These are phyloP conservation scores for Diplodia mutila DNA, from an alignment of 2,329 filamentous ascomycete genomes.

Conservation along the genomic window DNA sequence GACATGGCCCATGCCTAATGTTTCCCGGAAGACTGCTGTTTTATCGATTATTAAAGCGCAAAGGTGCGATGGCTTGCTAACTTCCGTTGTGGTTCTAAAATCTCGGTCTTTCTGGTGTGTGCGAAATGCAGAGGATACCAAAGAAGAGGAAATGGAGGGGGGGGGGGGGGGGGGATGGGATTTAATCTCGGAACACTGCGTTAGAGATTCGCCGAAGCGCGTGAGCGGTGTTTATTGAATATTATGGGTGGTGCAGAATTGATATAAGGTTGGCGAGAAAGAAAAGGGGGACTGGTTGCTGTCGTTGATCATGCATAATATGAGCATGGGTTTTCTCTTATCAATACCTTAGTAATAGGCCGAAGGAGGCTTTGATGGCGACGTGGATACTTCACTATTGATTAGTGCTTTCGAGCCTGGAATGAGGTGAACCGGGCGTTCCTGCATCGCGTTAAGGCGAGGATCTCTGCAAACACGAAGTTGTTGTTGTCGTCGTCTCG, in stretches of 20 bases:
- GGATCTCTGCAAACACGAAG: background rate
- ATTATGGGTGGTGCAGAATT: background rate
- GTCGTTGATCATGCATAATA: background rate
- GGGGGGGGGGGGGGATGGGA: background rate
- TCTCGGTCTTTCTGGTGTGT: background rate
- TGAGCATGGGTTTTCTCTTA: background rate
- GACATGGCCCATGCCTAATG: too few relatives aligned
- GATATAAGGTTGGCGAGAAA: background rate
- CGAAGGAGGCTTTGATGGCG: background rate
- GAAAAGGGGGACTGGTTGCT: background rate
- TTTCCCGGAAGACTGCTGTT: too few relatives aligned
- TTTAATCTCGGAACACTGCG: background rate
- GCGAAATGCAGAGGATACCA: background rate
- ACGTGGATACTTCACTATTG: background rate
- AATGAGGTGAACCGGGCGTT: background rate
- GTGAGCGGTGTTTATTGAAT: too few relatives aligned
- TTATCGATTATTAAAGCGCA: too few relatives aligned
- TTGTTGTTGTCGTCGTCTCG: background rate
- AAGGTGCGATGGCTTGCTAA: too few relatives aligned
- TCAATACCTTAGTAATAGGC: too few relatives aligned
- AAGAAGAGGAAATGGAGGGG: too few relatives aligned
- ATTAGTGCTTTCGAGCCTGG: background rate
- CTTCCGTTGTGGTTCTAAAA: too few relatives aligned
- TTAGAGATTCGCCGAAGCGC: background rate
- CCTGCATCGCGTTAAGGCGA: background rate